Base-by-base conservation (phyloP, 768 basidiomycete genomes). In the Suillus subaureus region DNA sequence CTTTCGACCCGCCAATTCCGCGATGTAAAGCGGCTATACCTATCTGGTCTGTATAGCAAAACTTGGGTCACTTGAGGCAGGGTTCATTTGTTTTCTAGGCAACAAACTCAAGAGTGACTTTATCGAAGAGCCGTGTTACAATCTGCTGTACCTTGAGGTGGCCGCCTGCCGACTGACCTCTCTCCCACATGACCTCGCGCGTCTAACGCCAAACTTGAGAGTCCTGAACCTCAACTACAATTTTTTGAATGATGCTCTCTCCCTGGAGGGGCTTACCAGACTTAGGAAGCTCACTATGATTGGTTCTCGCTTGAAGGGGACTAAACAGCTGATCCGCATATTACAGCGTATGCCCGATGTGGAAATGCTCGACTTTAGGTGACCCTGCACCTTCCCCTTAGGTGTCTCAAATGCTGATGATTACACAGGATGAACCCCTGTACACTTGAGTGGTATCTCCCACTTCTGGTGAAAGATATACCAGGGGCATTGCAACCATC, bases 211-310 rank as follows among this genome's bases (percentile, higher is more conserved):
- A 39, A 97, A 96, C 77, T 79, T 98, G 72, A 89, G 95, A 63
- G 89, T 89, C 66, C 81, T 99, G 78, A 98, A 98, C 82, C 86
- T 98, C 69, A 97, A 99, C 83, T 97, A 97, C 83, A 99, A 99
- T 77, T 98, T 96, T 77, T 74, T 99, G 75, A 88, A 95, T 70
- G 89, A 92, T 78, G 79, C 87, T 62, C 77, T 84, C 68, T 78
- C 81, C 60, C 81, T 99, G 64, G 84, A 84, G 61, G 94, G 92
- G 15, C 82, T 98, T 67, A 81, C 78, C 66, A 81, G 93, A 72
- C 79, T 99, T 77, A 85, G 87, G 69, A 96, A 93, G 82, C 79
- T 99, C 72, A 94, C 88, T 52, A 85, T 95, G 64, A 91, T 99
- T 70, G 97, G 96, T 64, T 89, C 86, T 69, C 84, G 96, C 71